Evolutionary conservation across 768 basidiomycete species (phyloP), one percentile per base, ranked within the genome.

Genomic region (Russula sp.): DNA sequence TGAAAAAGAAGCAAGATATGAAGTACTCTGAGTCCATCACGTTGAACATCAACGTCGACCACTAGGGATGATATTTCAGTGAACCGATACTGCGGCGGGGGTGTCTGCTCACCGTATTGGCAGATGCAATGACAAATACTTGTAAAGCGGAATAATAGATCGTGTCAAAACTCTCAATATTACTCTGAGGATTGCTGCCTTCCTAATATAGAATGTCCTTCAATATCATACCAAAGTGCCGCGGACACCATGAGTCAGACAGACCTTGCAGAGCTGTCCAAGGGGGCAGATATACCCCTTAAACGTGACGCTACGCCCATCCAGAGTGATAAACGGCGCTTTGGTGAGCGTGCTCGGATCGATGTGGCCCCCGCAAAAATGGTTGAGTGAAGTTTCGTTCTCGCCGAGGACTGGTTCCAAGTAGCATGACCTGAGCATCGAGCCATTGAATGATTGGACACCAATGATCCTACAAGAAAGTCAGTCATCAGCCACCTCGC

Each of bases 201-300:
- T 90, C 85, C 86, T 91, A 61, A 13, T 22, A 7, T 11, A 57
- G 10, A 26, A 28, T 18, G 6, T 20, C 22, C n/a, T 24, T 59
- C 55, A 61, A 49, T 48, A 48, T 48, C 46, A 8, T n/a, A 11
- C 44, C n/a, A 3, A 3, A 10, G 8, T 46, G 10, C n/a, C 22
- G 8, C 3, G 5, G 10, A 13, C 46, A 22, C 5, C 11, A 22
- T 48, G 10, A 22, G n/a, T n/a, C 10, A 46, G 26, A 46, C 78
- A 57, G 61, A 91, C 92, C 77, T 80, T 80, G 76, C 96, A 98
- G 16, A 88, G 70, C 72, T 93, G 93, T 0, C 92, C 92, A 3
- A 89, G 69, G 0, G 94, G 93, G 74, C 96, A 98, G 26, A 94
- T 87, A 71, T 85, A 98, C 0, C 96, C 96, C 72, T 98, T 98